Evolutionary conservation across 768 basidiomycete genomes (phyloP).

Genomic region (Termitomyces sp.): DNA sequence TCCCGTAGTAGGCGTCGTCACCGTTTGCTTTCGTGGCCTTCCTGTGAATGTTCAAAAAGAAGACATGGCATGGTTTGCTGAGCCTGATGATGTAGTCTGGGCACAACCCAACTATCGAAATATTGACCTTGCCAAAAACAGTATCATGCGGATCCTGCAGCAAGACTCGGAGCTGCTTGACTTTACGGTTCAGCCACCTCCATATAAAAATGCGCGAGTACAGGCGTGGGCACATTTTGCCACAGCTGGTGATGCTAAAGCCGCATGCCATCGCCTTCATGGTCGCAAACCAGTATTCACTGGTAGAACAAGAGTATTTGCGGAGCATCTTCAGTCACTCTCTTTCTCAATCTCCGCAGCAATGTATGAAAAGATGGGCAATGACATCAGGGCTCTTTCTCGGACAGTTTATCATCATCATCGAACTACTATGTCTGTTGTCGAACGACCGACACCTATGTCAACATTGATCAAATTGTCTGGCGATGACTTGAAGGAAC

Average conservation of each 20-base stretch:
- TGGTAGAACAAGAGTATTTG: constrained; percentile 44
- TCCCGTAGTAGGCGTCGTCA: constrained; percentile 56
- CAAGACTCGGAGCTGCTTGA: constrained; percentile 27
- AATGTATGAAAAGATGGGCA: constrained; percentile 36
- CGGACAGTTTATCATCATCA: constrained; percentile 29
- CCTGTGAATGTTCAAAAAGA: constrained; percentile 41
- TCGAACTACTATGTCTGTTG: constrained; percentile 24
- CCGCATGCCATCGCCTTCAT: constrained; percentile 47
- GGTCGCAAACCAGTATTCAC: constrained; percentile 40
- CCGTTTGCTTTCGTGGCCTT: constrained; percentile 56
- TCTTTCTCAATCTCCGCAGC: constrained; percentile 37
- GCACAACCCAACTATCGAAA: constrained; percentile 41
- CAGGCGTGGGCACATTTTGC: constrained; percentile 57
- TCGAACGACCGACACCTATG: constrained; percentile 19
- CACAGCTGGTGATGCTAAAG: constrained; percentile 47
- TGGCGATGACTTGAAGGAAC: constrained; percentile 43
- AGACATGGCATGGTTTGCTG: constrained; percentile 42
- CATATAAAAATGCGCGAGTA: constrained; percentile 41
- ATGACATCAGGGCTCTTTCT: constrained; percentile 46
- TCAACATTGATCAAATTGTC: constrained; percentile 41
- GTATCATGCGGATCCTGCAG: constrained; percentile 39
- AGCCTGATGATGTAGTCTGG: constrained; percentile 49
- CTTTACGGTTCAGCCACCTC: constrained; percentile 48
- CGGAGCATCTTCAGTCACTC: constrained; percentile 53
- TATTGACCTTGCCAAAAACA: constrained; percentile 36